Base-by-base conservation (phyloP, 139 green algal genomes). In the Coelastrella sp. region DNA sequence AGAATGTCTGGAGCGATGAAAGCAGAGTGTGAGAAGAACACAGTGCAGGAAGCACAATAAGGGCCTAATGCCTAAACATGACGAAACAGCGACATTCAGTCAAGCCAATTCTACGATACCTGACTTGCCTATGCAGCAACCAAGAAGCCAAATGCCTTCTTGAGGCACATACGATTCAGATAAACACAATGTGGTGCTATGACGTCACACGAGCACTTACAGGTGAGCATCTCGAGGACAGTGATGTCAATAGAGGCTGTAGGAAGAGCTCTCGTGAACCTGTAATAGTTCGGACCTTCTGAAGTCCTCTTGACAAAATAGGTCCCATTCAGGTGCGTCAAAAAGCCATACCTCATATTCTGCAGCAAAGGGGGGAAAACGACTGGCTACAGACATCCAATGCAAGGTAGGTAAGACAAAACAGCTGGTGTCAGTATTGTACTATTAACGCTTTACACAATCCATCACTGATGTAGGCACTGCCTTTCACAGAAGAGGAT, bases 191-290 rank as follows among this genome's bases (percentile, higher is more conserved):
- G 19, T 48, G 32, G 17, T 48, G 17, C 64, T 73, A 30, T 69
- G 45, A 53, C 45, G 45, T 11, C 17, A 63, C 25, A 63, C 53
- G 15, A n/a, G 15, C 53, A 73, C 64, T 73, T 73, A 73, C 64
- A 73, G 13, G 37, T 17, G 32, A 73, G 64, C 64, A 73, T 73
- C 64, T 73, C 64, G 6, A 73, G 64, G 32, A 73, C 64, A 73
- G 64, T 73, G 32, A 41, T 41, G 64, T 73, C 37, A 41, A 41
- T 25, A 41, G 32, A 25, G 32, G 17, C 13, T 8, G 64, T 32
- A 25, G 35, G 37, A 23, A 73, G 32, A 6, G 64, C 64, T 27
- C 8, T 17, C 23, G 64, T 73, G 32, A 73, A 73, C 64, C 25
- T n/a, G 64, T 73, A 73, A 1, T 25, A 8, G 64, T 73, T 32